These are phyloP conservation scores for Platanthera guangdongensis DNA, from an alignment of 106 monocot species.

Conservation along the genomic window DNA sequence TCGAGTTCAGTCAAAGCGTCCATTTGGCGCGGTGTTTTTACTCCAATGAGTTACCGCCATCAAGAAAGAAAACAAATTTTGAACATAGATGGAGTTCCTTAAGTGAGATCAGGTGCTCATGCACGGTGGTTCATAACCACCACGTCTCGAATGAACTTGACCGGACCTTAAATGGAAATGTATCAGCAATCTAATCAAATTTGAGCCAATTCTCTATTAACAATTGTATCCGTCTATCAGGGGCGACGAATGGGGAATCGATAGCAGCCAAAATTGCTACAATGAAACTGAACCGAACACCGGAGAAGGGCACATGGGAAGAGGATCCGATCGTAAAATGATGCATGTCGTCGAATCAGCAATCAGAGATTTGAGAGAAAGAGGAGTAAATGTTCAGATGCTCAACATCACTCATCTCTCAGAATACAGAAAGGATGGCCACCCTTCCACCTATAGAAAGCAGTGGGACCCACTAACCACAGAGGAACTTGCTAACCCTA, in stretches of 20 bases:
- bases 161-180: too few species aligned
- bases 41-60: too few species aligned
- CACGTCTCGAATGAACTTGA: too few species aligned
- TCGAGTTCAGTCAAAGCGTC: too few species aligned
- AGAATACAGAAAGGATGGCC: slow-evolving; percentile 72
- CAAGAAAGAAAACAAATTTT: too few species aligned
- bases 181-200: too few species aligned
- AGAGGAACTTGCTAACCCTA: slow-evolving; percentile 45
- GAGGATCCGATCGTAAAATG: slow-evolving; percentile 38
- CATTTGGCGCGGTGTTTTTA: too few species aligned
- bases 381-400: slow-evolving; percentile 42
- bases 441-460: slow-evolving; percentile 66
- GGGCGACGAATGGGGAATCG: slow-evolving; percentile 46
- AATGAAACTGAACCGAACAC: slow-evolving; percentile 56
- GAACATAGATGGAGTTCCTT: too few species aligned
- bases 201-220: too few species aligned
- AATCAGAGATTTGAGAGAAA: slow-evolving; percentile 24
- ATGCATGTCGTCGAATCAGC: slow-evolving; percentile 35
- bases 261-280: slow-evolving; percentile 48
- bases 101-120: too few species aligned
- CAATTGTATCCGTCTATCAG: slow-evolving; percentile 9
- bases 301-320: slow-evolving; percentile 26
- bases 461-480: slow-evolving; percentile 52
- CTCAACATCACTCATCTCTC: slow-evolving; percentile 75
- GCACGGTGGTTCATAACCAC: too few species aligned